Evolutionary conservation across 2,329 filamentous ascomycete genomes (phyloP), one percentile per base, ranked within the genome.

Genomic region (Apiospora rasikravindrae): DNA sequence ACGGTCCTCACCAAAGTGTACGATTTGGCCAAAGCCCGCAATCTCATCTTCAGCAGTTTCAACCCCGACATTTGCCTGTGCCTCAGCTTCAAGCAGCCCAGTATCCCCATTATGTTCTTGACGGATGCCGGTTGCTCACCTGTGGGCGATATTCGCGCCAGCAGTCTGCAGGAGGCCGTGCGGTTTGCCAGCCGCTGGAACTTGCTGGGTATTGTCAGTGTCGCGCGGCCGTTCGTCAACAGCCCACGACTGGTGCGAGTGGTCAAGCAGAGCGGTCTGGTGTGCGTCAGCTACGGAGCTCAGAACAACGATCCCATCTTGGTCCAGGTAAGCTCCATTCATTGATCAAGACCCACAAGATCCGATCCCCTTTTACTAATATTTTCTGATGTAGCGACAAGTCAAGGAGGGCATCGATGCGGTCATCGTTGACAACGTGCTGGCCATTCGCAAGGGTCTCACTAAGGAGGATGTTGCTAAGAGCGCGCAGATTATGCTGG

Each of bases 1-100:
- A 98, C 94, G 0, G 93, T 99, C 4, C 87, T 99, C 11, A 88
- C 88, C 64, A 96, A 94, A 82, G 96, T 98, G 6, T 99, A 98
- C 79, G 94, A 98, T 76, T 84, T 95, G 70, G 92, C 92, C 37
- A 89, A 90, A 73, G 89, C 92, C 72, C 89, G 96, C n/a, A 95
- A 98, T 84, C 93, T 99, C 81, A 94, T 99, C 76, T 98, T 99
- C 84, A 97, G 94, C 75, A 96, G 93, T 69, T 99, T 99, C 85
- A 98, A 98, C 83, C 96, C 96, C 0, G 96, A 99, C 78, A 95
- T 99, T 66, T 99, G 96, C 81, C 88, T 99, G 19, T 90, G 98
- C 75, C 86, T 98, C 53, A 96, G 93, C 71, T 98, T 98, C 88
- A 99, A 99, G 85, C 96, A 99, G 84, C 96, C 96, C 1, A 97